These are phyloP conservation scores for Lepidium sativum DNA, from an alignment of 345 rosid species.

Conservation along the genomic window DNA sequence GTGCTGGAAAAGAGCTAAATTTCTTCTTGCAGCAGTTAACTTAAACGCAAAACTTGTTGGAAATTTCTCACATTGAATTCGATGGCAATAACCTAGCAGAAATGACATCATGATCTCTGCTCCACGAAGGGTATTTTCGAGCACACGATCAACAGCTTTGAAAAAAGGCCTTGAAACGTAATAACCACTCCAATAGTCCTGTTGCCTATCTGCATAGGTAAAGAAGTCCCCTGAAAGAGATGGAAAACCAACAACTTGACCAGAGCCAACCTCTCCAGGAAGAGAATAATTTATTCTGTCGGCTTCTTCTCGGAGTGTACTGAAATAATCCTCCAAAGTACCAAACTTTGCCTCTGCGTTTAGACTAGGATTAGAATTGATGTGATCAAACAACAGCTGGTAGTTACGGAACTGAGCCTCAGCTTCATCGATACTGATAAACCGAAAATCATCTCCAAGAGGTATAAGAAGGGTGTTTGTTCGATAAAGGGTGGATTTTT, in stretches of 20 bases:
- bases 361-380: slow-evolving; percentile 77
- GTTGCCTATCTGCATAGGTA: slow-evolving; percentile 88
- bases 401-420: slow-evolving; percentile 94
- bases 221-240: slow-evolving; percentile 96
- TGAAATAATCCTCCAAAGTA: slow-evolving; percentile 86
- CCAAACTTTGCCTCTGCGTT: slow-evolving; percentile 89
- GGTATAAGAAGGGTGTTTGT: slow-evolving; percentile 91
- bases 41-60: slow-evolving; percentile 67
- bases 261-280: slow-evolving; percentile 80
- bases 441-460: slow-evolving; percentile 98
- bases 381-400: slow-evolving; percentile 81
- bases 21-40: slow-evolving; percentile 93
- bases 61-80: slow-evolving; percentile 75
- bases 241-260: slow-evolving; percentile 77
- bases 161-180: slow-evolving; percentile 97
- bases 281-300: slow-evolving; percentile 72
- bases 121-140: slow-evolving; percentile 86
- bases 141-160: slow-evolving; percentile 94
- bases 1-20: slow-evolving; percentile 97
- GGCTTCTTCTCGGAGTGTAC: slow-evolving; percentile 70
- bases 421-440: slow-evolving; percentile 67
- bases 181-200: slow-evolving; percentile 99
- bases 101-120: slow-evolving; percentile 85
- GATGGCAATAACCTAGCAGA: slow-evolving; percentile 81
- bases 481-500: slow-evolving; percentile 77